Evolutionary conservation across 176 grass and related monocot genomes (phyloP), one percentile per base, ranked within the genome.

Genomic region (Phragmites australis): DNA sequence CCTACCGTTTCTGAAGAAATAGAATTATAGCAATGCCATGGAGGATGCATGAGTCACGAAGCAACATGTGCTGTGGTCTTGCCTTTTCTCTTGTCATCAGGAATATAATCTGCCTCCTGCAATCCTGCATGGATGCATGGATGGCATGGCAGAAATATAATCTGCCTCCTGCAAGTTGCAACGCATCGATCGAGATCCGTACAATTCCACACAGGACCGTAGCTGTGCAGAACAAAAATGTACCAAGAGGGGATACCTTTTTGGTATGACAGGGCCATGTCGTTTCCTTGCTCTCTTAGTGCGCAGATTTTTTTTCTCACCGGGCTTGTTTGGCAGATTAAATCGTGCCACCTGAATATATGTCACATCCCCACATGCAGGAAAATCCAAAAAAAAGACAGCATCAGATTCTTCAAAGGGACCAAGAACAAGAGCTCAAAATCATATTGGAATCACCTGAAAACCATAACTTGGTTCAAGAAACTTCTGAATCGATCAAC

Each of bases 401-500:
- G 0, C 19, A 25, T 14, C 3, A 40, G 30, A 59, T 59, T 27
- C 41, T 27, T 77, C 41, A n/a, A 46, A 39, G 10, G 42, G 26
- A 44, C 30, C 62, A 76, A 59, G 21, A 34, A 19, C n/a, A 78
- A 70, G 43, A 70, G n/a, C 30, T 40, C 9, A 46, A 68, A 37
- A 67, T 12, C 60, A 17, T 45, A 23, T 55, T 75, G 25, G 12
- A 46, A 30, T 18, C 49, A 43, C 58, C 7, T 47, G 9, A 54
- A 83, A 68, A 39, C 8, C 40, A 59, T 49, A 26, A 7, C 26
- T 66, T 58, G 50, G 62, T 84, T 70, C 42, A 78, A n/a, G 43
- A 78, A 70, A 78, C 31, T 31, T 78, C n/a, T 61, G 6, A 42
- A 72, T 82, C 44, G 30, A 61, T 66, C 82, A 4, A 85, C 25